Conservation (phyloP, 257 asterid genomes). For the Ilex aquifolium region DNA sequence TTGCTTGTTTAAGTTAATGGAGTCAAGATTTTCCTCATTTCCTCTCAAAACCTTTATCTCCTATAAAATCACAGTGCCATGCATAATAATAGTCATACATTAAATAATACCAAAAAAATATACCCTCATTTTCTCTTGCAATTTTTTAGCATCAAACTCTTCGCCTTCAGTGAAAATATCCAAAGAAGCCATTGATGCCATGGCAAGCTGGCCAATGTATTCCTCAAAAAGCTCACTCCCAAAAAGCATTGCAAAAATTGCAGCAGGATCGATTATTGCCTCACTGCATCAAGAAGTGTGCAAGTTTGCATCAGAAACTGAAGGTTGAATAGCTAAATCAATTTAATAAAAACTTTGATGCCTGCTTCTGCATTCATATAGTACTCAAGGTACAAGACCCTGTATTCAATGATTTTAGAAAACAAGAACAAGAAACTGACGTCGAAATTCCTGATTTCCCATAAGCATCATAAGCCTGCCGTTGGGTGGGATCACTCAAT, state of each 20-base stretch:
- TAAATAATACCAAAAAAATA: constrained; percentile 6
- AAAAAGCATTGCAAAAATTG: constrained; percentile 97
- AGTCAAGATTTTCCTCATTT: too few relatives aligned
- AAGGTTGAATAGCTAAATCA: neutral
- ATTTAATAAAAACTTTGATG: neutral
- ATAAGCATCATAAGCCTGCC: constrained; percentile 84
- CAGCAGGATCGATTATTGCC: constrained; percentile 96
- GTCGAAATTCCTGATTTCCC: constrained; percentile 96
- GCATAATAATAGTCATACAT: neutral
- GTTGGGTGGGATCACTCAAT: constrained; percentile 83
- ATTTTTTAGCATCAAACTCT: constrained; percentile 72
- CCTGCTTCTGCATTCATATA: too few relatives aligned
- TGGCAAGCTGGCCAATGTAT: constrained; percentile 98
- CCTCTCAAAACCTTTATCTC: too few relatives aligned
- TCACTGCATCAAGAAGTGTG: constrained; percentile 51
- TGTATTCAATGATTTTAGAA: too few relatives aligned
- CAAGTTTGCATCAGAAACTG: neutral
- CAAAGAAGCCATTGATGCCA: constrained; percentile 99
- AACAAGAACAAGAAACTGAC: constrained; percentile 38
- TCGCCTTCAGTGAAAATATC: constrained; percentile 83
- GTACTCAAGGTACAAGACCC: too few relatives aligned
- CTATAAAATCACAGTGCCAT: too few relatives aligned
- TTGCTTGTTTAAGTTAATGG: too few relatives aligned
- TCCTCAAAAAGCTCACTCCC: constrained; percentile 99
- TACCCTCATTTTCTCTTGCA: constrained; percentile 98